phyloP scores from a whole-genome alignment of 176 grass and related monocot genomes.

The Oryza australiensis region DNA sequence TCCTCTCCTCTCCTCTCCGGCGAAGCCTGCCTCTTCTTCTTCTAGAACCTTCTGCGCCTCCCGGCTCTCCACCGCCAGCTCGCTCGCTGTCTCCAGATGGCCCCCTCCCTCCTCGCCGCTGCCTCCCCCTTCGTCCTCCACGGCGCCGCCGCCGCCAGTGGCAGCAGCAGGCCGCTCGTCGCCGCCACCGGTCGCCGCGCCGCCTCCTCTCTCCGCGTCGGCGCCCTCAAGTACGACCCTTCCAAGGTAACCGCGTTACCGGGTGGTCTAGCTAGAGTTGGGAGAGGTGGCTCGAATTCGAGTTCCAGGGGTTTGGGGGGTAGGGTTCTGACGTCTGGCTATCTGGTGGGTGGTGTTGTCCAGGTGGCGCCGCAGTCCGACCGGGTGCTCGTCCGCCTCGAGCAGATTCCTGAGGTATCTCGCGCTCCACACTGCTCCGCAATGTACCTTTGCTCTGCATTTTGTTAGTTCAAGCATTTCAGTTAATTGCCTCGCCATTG shows the following conservation, averaged over 20 bases:
- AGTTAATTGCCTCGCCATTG: not conserved
- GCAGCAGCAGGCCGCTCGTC: conserved; percentile 17
- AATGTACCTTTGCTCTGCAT: not conserved
- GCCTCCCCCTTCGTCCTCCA: conserved; percentile 50
- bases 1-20: not conserved
- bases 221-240: conserved; percentile 72
- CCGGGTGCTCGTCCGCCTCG: conserved; percentile 80
- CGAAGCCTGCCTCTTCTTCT: not conserved
- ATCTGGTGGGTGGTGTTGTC: conserved; percentile 1
- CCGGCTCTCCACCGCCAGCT: not conserved
- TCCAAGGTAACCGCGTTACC: conserved; percentile 48
- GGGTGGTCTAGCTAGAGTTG: no score
- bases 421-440: not conserved
- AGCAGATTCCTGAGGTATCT: conserved; percentile 81
- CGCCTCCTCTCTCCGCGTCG: conserved; percentile 42
- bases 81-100: conserved; percentile 26
- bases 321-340: conserved; percentile 21
- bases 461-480: not conserved
- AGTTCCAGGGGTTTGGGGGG: not conserved
- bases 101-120: conserved; percentile 46
- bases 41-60: conserved; percentile 36
- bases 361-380: conserved; percentile 86
- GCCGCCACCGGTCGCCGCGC: conserved; percentile 6
- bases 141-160: conserved; percentile 17
- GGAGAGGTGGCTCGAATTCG: not conserved